phyloP scores from a whole-genome alignment of 106 monocot species.

The Dendrobium huoshanense region DNA sequence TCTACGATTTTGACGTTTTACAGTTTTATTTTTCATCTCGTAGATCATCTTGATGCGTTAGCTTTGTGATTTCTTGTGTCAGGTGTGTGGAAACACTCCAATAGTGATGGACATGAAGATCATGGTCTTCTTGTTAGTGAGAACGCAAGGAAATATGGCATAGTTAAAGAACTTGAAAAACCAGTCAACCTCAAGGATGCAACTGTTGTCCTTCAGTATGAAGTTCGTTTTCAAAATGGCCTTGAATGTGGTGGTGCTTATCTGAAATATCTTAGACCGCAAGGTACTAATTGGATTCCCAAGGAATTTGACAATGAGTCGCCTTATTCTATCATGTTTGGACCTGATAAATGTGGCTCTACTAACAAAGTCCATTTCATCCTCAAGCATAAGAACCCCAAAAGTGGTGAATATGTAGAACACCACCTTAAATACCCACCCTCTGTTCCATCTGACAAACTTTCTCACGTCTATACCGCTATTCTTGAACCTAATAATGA shows the following conservation, averaged over 20 bases:
- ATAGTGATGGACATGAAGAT: conserved; percentile 88
- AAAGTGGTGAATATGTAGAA: conserved; percentile 44
- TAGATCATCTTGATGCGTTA: too few relatives aligned
- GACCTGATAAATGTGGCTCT: conserved; percentile 63
- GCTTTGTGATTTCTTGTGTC: background rate
- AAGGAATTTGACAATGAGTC: conserved; percentile 78
- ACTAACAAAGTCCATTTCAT: conserved; percentile 72
- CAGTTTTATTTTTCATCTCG: too few relatives aligned
- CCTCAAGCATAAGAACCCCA: conserved; percentile 56
- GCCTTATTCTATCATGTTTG: conserved; percentile 89
- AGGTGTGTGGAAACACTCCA: conserved; percentile 79
- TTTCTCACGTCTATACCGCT: conserved; percentile 76
- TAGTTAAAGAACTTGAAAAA: conserved; percentile 56
- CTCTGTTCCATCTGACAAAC: conserved; percentile 52
- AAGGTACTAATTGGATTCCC: conserved; percentile 57
- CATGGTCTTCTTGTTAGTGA: conserved; percentile 79
- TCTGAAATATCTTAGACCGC: conserved; percentile 69
- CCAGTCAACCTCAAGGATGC: conserved; percentile 53
- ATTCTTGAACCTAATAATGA: conserved; percentile 66
- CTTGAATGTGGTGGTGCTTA: conserved; percentile 89
- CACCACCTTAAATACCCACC: conserved; percentile 61
- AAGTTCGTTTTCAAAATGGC: conserved; percentile 70
- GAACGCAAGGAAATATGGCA: conserved; percentile 72
- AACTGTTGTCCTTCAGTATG: conserved; percentile 58
- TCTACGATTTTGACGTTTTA: too few relatives aligned